phyloP scores from a whole-genome alignment of 768 basidiomycete genomes.

The Coprinopsis cinerea region DNA sequence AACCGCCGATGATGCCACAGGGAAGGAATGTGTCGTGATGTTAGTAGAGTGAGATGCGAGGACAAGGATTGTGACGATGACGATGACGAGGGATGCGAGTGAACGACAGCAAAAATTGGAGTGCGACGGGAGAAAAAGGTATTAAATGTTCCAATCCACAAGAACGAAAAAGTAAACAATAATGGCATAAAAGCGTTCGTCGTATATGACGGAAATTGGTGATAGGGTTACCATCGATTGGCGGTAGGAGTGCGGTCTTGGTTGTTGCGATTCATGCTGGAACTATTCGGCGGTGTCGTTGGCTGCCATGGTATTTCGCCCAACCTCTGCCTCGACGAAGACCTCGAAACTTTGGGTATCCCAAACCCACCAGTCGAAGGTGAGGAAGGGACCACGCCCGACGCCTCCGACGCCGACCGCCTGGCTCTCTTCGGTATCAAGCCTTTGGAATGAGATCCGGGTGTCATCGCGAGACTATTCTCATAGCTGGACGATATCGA shows the following conservation, averaged over 20 bases:
- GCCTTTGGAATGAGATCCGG: neutral
- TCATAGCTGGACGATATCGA: neutral
- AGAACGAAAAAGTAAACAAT: neutral
- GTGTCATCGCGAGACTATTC: neutral
- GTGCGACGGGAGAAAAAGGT: too few species aligned
- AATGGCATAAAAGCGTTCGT: too few species aligned
- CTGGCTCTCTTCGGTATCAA: conserved; percentile 3
- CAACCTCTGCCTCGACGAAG: conserved; percentile 1
- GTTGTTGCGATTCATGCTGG: neutral
- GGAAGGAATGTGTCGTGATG: neutral
- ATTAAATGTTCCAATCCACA: neutral
- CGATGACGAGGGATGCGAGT: neutral
- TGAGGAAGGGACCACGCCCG: neutral
- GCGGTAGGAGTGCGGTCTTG: too few species aligned
- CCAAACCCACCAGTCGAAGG: neutral
- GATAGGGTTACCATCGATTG: too few species aligned
- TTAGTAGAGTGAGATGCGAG: too few species aligned
- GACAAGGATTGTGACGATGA: neutral
- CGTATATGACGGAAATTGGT: too few species aligned
- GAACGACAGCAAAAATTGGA: neutral
- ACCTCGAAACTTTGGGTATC: neutral
- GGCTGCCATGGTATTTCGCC: neutral
- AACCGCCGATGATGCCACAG: neutral
- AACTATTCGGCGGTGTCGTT: neutral
- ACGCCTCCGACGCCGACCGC: neutral